phyloP scores from a whole-genome alignment of 768 basidiomycete species.

The Leccinum variicolor region DNA sequence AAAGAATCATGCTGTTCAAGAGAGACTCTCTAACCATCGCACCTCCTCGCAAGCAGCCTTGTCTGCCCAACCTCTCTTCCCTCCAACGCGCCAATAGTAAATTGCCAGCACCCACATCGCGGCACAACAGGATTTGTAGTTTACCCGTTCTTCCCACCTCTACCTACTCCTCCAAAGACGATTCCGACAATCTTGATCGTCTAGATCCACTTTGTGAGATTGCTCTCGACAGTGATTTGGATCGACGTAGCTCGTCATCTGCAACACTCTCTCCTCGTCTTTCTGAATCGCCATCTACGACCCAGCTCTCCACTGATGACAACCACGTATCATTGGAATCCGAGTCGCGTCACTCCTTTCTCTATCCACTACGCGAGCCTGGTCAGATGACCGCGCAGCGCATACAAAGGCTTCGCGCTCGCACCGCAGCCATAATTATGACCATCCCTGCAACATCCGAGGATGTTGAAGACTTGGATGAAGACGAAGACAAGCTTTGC shows the following conservation, averaged over 20 bases:
- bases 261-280: conserved; percentile 17
- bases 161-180: not conserved
- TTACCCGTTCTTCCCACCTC: conserved; percentile 10
- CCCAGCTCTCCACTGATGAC: conserved; percentile 3
- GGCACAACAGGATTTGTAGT: conserved; percentile 7
- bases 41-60: conserved; percentile 3
- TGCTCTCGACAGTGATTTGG: conserved; percentile 15
- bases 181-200: conserved; percentile 1
- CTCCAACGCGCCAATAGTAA: conserved; percentile 1
- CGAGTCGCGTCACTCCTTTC: conserved; percentile 10
- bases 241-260: conserved; percentile 20
- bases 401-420: conserved; percentile 23
- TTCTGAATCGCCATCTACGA: conserved; percentile 3
- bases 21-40: conserved; percentile 8
- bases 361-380: conserved; percentile 18
- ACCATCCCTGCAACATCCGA: conserved; percentile 29
- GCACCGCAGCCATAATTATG: conserved; percentile 24
- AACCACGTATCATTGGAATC: conserved; percentile 7
- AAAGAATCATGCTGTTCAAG: conserved; percentile 17
- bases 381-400: conserved; percentile 26
- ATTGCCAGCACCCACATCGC: conserved; percentile 5
- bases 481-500: conserved; percentile 2
- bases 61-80: not conserved
- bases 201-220: conserved; percentile 11
- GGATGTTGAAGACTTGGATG: conserved; percentile 1